phyloP scores from a whole-genome alignment of 192 early-diverging fungal species.

The Haplosporangium gracile region DNA sequence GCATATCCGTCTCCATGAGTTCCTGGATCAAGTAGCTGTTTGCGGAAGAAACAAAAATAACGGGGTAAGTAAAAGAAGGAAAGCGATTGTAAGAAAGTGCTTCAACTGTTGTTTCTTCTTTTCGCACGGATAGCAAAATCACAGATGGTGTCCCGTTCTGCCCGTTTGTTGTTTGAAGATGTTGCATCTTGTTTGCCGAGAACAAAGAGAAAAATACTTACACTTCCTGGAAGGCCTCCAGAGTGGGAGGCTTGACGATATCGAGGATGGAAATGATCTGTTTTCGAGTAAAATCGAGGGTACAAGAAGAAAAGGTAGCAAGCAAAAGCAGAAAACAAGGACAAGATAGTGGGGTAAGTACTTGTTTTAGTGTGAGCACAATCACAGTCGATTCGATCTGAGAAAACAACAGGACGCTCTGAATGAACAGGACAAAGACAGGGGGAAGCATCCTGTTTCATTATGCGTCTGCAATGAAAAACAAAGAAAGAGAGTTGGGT shows the following conservation, averaged over 20 bases:
- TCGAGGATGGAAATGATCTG: conserved; percentile 95
- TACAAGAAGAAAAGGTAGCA: background rate
- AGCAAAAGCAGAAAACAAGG: background rate
- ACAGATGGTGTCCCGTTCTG: background rate
- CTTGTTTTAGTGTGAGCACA: conserved; percentile 1
- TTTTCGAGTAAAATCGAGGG: conserved; percentile 2
- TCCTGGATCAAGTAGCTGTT: conserved; percentile 93
- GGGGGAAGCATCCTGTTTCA: background rate
- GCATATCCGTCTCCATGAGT: conserved; percentile 99
- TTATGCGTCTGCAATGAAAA: background rate
- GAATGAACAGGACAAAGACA: background rate
- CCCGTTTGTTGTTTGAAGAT: no score
- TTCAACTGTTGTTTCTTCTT: background rate
- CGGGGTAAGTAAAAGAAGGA: background rate
- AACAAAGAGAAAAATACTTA: conserved; percentile 42
- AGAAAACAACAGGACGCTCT: background rate
- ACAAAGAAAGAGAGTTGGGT: background rate
- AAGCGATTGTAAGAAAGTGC: background rate
- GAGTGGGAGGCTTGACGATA: conserved; percentile 85
- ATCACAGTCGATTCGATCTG: background rate
- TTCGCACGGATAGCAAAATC: background rate
- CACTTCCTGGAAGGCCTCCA: conserved; percentile 92
- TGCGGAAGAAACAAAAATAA: background rate
- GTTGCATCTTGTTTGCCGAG: background rate
- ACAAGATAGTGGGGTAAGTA: background rate